phyloP scores from a whole-genome alignment of 805 yeast species.

The Metschnikowia similis region DNA sequence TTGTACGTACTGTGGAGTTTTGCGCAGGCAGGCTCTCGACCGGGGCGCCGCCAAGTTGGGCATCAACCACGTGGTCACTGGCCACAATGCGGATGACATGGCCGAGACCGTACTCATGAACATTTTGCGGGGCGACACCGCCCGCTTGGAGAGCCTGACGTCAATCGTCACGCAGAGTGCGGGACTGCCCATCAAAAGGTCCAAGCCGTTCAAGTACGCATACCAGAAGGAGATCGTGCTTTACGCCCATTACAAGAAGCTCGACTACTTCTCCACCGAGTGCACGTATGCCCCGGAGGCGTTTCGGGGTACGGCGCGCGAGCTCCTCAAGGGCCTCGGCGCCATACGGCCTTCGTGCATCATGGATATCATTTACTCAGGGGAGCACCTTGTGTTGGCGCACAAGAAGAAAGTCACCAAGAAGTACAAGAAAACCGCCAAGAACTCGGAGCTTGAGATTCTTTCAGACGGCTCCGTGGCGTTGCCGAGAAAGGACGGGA shows the following conservation, averaged over 20 bases:
- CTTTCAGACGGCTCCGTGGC: slow-evolving; percentile 61
- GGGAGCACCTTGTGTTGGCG: slow-evolving; percentile 74
- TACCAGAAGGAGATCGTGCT: slow-evolving; percentile 96
- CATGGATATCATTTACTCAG: slow-evolving; percentile 89
- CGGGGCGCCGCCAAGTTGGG: slow-evolving; percentile 88
- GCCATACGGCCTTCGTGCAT: slow-evolving; percentile 89
- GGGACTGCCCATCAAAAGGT: slow-evolving; percentile 87
- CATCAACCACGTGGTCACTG: slow-evolving; percentile 90
- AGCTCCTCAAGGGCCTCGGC: slow-evolving; percentile 84
- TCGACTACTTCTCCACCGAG: slow-evolving; percentile 95
- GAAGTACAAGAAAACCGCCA: slow-evolving; percentile 26
- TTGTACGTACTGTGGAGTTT: slow-evolving; percentile 97
- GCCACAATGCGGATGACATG: slow-evolving; percentile 99
- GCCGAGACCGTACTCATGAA: slow-evolving; percentile 98
- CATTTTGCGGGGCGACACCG: slow-evolving; percentile 90
- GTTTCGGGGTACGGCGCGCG: slow-evolving; percentile 94
- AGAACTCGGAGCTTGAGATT: slow-evolving; percentile 44
- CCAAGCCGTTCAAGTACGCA: slow-evolving; percentile 93
- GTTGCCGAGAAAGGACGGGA: slow-evolving; percentile 49
- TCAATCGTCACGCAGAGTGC: slow-evolving; percentile 76
- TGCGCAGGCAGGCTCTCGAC: slow-evolving; percentile 93
- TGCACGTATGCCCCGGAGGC: slow-evolving; percentile 99
- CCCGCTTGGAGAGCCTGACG: slow-evolving; percentile 84
- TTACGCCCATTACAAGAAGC: slow-evolving; percentile 92
- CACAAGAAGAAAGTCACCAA: slow-evolving; percentile 48